Evolutionary conservation across 768 basidiomycete genomes (phyloP).

Genomic region (Rhodotorula taiwanensis): DNA sequence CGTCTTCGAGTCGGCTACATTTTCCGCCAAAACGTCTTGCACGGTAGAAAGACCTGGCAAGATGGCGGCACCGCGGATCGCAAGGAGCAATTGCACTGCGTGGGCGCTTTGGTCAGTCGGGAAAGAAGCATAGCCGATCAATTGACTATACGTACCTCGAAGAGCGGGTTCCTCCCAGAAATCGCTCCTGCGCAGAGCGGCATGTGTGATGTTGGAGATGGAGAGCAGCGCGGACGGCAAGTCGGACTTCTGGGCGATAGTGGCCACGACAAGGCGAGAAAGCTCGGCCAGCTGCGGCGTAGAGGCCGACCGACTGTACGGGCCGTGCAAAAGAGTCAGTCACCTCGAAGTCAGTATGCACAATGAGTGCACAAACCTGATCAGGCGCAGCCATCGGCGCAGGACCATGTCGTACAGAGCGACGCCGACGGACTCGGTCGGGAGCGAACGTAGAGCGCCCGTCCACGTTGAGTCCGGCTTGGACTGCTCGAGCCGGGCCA

Average conservation of each 20-base stretch:
- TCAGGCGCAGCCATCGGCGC: constrained; percentile 9
- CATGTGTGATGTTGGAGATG: neutral
- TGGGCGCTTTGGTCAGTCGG: neutral
- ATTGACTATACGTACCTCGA: constrained; percentile 3
- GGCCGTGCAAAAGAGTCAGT: neutral
- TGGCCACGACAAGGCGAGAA: neutral
- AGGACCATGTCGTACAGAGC: constrained; percentile 28
- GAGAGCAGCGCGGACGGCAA: neutral
- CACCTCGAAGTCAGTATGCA: too few species aligned
- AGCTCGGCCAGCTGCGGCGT: constrained; percentile 12
- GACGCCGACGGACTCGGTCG: neutral
- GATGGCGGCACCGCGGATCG: constrained; percentile 14
- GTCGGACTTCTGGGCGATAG: neutral
- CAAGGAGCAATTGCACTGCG: constrained; percentile 10
- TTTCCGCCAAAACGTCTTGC: too few species aligned
- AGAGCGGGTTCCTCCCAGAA: constrained; percentile 24
- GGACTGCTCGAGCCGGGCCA: neutral
- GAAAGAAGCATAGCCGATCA: too few species aligned
- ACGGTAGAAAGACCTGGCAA: too few species aligned
- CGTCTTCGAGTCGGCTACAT: neutral
- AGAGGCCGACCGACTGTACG: constrained; percentile 1
- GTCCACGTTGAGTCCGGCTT: neutral
- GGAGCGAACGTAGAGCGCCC: neutral
- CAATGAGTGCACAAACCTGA: constrained; percentile 9
- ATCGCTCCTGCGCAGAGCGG: constrained; percentile 17